Evolutionary conservation across 768 basidiomycete species (phyloP).

Genomic region (Peribolospora kevripleyi): DNA sequence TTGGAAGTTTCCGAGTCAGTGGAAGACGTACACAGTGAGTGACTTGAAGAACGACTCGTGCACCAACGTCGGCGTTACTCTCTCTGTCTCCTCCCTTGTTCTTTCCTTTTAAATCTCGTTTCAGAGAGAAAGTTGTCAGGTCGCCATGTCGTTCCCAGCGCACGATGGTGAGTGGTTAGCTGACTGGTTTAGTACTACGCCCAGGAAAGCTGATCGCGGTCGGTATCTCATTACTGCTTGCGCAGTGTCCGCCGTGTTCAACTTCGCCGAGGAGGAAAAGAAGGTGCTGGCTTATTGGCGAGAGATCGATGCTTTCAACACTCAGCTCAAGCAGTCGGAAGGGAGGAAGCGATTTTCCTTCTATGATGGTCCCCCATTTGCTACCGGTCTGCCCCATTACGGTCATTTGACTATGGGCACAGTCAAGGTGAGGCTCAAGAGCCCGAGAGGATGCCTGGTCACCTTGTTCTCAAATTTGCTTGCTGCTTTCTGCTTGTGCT

Average conservation of each 20-base stretch:
- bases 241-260: constrained; percentile 48
- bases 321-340: constrained; percentile 72
- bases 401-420: constrained; percentile 51
- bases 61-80: too few species aligned
- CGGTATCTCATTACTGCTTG: not conserved
- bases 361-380: constrained; percentile 93
- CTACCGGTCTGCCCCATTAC: constrained; percentile 88
- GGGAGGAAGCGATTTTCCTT: constrained; percentile 77
- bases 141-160: constrained; percentile 36
- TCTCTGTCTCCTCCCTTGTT: too few species aligned
- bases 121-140: too few species aligned
- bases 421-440: constrained; percentile 41
- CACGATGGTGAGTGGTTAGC: constrained; percentile 38
- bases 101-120: too few species aligned
- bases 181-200: too few species aligned
- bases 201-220: too few species aligned
- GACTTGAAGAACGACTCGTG: too few species aligned
- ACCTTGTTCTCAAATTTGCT: not conserved
- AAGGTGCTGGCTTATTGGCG: constrained; percentile 77
- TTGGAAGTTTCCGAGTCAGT: too few species aligned
- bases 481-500: constrained; percentile 2
- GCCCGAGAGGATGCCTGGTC: too few species aligned
- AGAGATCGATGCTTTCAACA: constrained; percentile 93
- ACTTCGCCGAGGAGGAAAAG: constrained; percentile 63
- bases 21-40: too few species aligned